Conservation (phyloP, 495 filamentous ascomycete species). For the Peziza echinospora region DNA sequence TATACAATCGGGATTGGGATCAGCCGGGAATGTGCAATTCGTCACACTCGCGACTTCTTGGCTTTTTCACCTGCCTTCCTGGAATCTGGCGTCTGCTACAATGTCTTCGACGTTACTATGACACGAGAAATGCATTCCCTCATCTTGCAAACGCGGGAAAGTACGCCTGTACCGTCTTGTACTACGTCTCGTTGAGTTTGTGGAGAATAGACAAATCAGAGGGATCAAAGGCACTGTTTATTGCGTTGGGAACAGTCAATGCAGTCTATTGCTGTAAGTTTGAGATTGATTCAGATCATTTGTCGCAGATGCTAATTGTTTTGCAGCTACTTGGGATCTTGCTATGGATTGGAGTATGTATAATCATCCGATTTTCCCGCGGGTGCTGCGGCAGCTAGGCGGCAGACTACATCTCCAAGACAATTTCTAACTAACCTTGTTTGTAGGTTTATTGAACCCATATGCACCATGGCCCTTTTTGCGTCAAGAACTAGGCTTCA, state of each 20-base stretch:
- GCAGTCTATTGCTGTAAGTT: constrained; percentile 52
- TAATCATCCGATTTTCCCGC: no score
- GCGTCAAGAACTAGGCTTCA: constrained; percentile 60
- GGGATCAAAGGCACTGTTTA: constrained; percentile 45
- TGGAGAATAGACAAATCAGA: constrained; percentile 46
- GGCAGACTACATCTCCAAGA: no score
- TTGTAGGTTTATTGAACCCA: constrained; percentile 45
- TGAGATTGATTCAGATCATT: background rate
- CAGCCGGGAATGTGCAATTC: constrained; percentile 63
- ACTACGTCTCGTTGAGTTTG: constrained; percentile 51
- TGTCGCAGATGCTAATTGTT: constrained; percentile 1
- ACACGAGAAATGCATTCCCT: constrained; percentile 72
- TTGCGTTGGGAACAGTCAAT: constrained; percentile 59
- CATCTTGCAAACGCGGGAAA: constrained; percentile 86
- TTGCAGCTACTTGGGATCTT: constrained; percentile 69
- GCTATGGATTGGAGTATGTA: constrained; percentile 64
- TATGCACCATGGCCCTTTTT: constrained; percentile 47
- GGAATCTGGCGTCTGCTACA: constrained; percentile 76
- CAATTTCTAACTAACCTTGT: no score
- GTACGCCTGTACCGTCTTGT: constrained; percentile 65
- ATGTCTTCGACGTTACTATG: constrained; percentile 71
- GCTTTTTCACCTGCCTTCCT: constrained; percentile 68
- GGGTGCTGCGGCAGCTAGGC: no score
- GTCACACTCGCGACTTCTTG: constrained; percentile 56
- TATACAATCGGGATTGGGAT: constrained; percentile 57